Evolutionary conservation across 495 filamentous ascomycete genomes (phyloP), one percentile per base, ranked within the genome.

Genomic region (Lophium mytilinum): DNA sequence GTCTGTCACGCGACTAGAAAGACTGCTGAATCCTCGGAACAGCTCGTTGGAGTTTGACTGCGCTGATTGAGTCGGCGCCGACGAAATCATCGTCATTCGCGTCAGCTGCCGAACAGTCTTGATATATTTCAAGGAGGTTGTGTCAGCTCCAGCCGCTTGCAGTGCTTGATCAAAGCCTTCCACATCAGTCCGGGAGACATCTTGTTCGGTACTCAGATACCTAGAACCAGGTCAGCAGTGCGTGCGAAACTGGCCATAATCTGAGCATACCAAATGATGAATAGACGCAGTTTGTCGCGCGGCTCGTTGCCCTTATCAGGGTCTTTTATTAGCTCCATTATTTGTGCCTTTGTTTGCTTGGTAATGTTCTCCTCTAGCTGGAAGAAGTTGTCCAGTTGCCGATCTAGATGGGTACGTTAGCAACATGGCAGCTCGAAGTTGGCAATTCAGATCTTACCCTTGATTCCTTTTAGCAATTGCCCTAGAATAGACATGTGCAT

Each of bases 401-500:
- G 84, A 60, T 92, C 90, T 70, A 12, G 10, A 42, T 4, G 14
- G 24, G 24, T 30, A 30, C 3, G 41, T 49, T 18, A 40, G 33
- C 4, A 18, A 12, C 46, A 37, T 7, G 3, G 11, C 10, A 37
- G 18, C n/a, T 19, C 34, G 18, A 1, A 8, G 9, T 24, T 41
- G 37, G 15, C 36, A 5, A 14, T 11, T 10, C n/a, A 6, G 17
- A 17, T 35, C 54, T 40, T 37, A 63, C 60, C 56, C 37, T 96
- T 94, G 69, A 96, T 93, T 1, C 90, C 90, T 60, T 87, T 87
- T 46, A 95, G 73, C 8, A 95, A 71, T 14, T 87, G 83, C 9
- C 88, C 89, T n/a, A 89, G 81, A 55, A 96, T 96, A 68, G 95
- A 96, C 94, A 99, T 99, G 71, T 99, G 94, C 89, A 96, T 97